These are phyloP conservation scores for Leishmania gerbilli DNA, from an alignment of 208 protist species.

Conservation along the genomic window DNA sequence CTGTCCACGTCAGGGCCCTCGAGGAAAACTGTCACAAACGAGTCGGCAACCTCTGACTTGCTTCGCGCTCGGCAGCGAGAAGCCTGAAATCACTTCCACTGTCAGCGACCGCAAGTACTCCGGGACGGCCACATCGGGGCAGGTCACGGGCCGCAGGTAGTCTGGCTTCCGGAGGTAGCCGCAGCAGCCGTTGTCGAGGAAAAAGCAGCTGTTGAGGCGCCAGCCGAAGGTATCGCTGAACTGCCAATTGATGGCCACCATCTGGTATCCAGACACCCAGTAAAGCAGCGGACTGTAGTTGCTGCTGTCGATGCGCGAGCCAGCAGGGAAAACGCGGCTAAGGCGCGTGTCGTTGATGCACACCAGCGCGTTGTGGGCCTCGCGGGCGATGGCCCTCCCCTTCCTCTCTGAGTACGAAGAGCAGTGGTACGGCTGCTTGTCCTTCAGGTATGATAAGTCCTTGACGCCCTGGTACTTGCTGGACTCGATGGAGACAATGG, in stretches of 20 bases:
- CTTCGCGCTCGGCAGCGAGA: conserved; percentile 49
- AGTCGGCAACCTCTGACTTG: conserved; percentile 63
- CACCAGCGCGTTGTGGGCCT: conserved; percentile 38
- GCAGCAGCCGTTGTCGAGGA: conserved; percentile 91
- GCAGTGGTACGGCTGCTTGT: conserved; percentile 64
- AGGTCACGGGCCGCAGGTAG: conserved; percentile 39
- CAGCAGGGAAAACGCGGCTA: conserved; percentile 92
- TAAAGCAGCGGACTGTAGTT: conserved; percentile 91
- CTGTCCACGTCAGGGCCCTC: conserved; percentile 44
- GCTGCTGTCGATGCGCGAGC: conserved; percentile 86
- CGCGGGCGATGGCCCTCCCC: conserved; percentile 43
- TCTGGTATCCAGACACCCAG: conserved; percentile 86
- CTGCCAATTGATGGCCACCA: conserved; percentile 95
- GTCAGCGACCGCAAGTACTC: conserved; percentile 39
- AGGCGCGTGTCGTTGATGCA: conserved; percentile 76
- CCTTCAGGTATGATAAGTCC: conserved; percentile 59
- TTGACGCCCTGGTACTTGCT: conserved; percentile 58
- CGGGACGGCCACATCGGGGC: background rate
- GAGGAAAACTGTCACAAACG: conserved; percentile 56
- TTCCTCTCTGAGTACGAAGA: conserved; percentile 67
- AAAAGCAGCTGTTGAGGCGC: conserved; percentile 88
- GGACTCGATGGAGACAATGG: conserved; percentile 66
- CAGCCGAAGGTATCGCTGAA: conserved; percentile 52
- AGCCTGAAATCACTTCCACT: conserved; percentile 71
- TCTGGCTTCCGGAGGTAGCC: conserved; percentile 95